Base-by-base conservation (phyloP, 2,329 filamentous ascomycete species). In the Ophiocordyceps sinensis region DNA sequence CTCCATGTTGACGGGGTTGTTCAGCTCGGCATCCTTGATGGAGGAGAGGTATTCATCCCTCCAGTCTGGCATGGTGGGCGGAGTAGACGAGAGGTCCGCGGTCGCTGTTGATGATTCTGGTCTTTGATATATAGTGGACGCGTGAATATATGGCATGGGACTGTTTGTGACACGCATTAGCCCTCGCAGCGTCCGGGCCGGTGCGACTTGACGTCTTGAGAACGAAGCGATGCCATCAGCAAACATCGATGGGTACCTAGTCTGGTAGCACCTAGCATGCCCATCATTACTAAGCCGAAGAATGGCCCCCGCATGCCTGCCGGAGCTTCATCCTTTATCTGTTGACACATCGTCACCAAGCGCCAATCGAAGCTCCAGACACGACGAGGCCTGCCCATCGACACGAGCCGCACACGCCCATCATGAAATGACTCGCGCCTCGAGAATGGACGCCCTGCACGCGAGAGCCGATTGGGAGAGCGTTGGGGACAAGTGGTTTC, bases 391-490 rank as follows among this genome's bases (percentile, higher is more conserved):
- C 12, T 17, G 35, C 15, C 19, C 23, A 14, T 10, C 14, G 13
- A 9, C 7, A 15, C n/a, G 14, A 17, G 7, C 14, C 2, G 23
- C 8, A 6, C 21, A 29, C 36, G 23, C 28, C 17, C 51, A 57
- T 42, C 37, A 60, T 60, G 57, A 55, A 44, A 56, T 58, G 54
- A 26, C 23, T 47, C 47, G 42, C 47, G 41, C 43, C 46, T 40
- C 40, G 42, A 46, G 47, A 39, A 77, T 78, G 74, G 74, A 77
- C 53, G 62, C 65, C 48, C 64, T 71, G 55, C 71, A 75, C 62
- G 72, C 88, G 55, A 85, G 85, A 53, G 83, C 85, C 53, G 85
- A 89, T 62, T 98, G 91, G 91, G 87, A 94, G 69, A 83, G 77
- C 62, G 78, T 96, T 50, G 91, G 86, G 57, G 84, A 93, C 63